phyloP scores from a whole-genome alignment of 2,329 filamentous ascomycete genomes.

The Fusarium lyarnte region DNA sequence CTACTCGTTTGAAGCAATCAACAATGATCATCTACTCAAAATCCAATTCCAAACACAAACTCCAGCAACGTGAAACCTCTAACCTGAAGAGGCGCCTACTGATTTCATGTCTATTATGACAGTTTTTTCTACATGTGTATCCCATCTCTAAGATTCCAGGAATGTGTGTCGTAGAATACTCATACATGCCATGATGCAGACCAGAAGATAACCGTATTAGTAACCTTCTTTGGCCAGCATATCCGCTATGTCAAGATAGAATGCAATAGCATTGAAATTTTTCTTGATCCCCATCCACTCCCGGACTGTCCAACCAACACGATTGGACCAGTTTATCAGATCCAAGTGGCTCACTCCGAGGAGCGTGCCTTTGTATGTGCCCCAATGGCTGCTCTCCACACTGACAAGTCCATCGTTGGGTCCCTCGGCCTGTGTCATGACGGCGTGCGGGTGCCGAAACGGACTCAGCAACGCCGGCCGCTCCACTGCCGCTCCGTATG shows the following conservation, averaged over 20 bases:
- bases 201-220: conserved; percentile 35
- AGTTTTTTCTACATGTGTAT: not conserved
- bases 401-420: conserved; percentile 75
- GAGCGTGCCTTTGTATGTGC: conserved; percentile 71
- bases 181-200: not conserved
- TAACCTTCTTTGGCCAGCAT: conserved; percentile 76
- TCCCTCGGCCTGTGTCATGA: conserved; percentile 64
- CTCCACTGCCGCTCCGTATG: conserved; percentile 65
- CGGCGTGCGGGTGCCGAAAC: conserved; percentile 62
- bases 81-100: not conserved
- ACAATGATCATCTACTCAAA: conserved; percentile 4
- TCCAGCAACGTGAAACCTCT: not conserved
- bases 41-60: not conserved
- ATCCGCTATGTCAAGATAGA: conserved; percentile 72
- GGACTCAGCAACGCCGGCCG: conserved; percentile 69
- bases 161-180: not conserved
- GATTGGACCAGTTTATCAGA: conserved; percentile 75
- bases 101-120: not conserved
- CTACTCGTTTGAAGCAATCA: conserved; percentile 45
- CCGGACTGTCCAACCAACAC: conserved; percentile 64
- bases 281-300: conserved; percentile 61
- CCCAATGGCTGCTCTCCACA: conserved; percentile 69
- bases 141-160: not conserved
- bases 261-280: conserved; percentile 74
- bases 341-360: conserved; percentile 71